Evolutionary conservation across 2,329 filamentous ascomycete genomes (phyloP), one percentile per base, ranked within the genome.

Genomic region (Exophiala viscosa): DNA sequence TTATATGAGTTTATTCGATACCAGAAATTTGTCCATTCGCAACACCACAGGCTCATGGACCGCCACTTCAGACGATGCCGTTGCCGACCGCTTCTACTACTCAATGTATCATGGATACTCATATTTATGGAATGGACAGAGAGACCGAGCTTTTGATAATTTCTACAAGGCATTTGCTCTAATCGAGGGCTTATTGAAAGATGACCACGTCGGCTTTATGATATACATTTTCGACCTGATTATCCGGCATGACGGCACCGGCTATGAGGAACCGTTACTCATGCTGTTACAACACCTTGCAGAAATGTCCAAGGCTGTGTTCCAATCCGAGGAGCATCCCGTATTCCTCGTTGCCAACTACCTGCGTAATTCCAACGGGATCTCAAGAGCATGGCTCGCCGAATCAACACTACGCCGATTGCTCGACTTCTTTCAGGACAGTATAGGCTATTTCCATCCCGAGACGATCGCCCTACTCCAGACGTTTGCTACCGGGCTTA

Each of bases 191-290:
- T 45, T 63, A 5, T 39, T 63, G 2, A 60, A 59, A 35, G 59
- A 61, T 18, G 52, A 60, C 28, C 59, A 63, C 18, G 60, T 63
- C 20, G 60, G 55, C 18, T 63, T 63, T 38, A 56, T 63, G 50
- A 60, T 63, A n/a, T 61, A 61, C 39, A 54, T 63, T 14, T 60
- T 63, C 38, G 60, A 63, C 36, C 54, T 63, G 32, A 58, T 63
- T 9, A 61, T 63, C 35, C 49, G 60, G 41, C 55, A 63, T 28
- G 60, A 61, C 36, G 60, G 57, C 17, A 61, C 59, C 7, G 60
- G 60, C 2, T 58, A 61, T 32, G 60, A 63, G 48, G 57, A 63
- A 36, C 59, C 59, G 3, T 39, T 63, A 17, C 54, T 61, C 7
- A 54, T 60, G 53, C 50, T 63, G 5, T 31, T 63, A 23, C 53